Percentiles rank a stretch among this genome's conserved stretches.
phyloP scores from a whole-genome alignment of 2,329 filamentous ascomycete genomes.

The Ceratocystiopsis sp. region DNA sequence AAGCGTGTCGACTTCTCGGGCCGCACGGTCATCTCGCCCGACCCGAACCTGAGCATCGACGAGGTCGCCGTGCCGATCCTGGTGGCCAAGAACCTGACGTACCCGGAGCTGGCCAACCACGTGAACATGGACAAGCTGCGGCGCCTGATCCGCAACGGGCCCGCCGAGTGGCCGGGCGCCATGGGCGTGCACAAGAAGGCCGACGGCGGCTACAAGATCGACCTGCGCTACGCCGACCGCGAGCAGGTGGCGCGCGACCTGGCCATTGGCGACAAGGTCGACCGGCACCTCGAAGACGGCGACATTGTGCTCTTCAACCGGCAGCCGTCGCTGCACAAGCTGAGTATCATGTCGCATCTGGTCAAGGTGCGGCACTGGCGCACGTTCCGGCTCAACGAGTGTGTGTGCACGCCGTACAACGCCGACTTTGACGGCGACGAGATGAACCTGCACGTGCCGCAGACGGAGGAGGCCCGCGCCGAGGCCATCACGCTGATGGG shows the following conservation, averaged over 20 bases:
- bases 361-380: conserved; percentile 88
- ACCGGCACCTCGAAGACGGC: conserved; percentile 85
- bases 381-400: conserved; percentile 94
- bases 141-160: conserved; percentile 57
- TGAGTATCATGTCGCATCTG: conserved; percentile 93
- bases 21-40: conserved; percentile 91
- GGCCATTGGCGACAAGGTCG: conserved; percentile 71
- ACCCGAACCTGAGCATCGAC: conserved; percentile 85
- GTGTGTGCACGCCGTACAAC: conserved; percentile 95
- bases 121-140: conserved; percentile 76
- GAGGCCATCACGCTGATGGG: conserved; percentile 97
- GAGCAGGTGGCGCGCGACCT: conserved; percentile 57
- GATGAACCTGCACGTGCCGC: conserved; percentile 96
- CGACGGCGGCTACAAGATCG: conserved; percentile 50
- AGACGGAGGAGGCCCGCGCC: conserved; percentile 89
- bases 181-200: conserved; percentile 33
- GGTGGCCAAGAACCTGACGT: conserved; percentile 93
- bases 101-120: conserved; percentile 71
- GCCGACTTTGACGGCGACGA: conserved; percentile 98
- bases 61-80: conserved; percentile 82
- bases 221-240: conserved; percentile 58
- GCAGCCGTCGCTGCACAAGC: conserved; percentile 92
- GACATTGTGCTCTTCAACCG: conserved; percentile 97
- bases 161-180: conserved; percentile 70
- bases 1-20: conserved; percentile 98